Evolutionary conservation across 208 protist genomes (phyloP), one percentile per base, ranked within the genome.

Genomic region (Acanthamoeba divionensis): DNA sequence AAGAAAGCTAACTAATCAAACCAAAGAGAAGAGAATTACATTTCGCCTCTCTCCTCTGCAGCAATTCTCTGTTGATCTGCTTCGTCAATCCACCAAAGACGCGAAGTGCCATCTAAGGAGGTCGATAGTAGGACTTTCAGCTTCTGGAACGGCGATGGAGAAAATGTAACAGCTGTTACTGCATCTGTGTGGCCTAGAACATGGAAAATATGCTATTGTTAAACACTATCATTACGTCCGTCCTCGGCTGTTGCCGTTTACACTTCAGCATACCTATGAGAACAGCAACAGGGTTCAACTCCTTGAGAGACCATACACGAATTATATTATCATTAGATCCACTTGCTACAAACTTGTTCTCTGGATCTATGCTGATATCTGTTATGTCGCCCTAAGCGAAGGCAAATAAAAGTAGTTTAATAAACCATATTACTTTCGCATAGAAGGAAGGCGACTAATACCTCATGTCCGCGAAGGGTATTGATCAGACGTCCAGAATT

Each of bases 281-380:
- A 15, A 88, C 79, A 33, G 79, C 79, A 9, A 88, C 31, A 6
- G 79, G 79, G 10, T 38, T 60, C 57, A 71, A 88, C 26, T 88
- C 79, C 4, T 47, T 36, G 38, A 88, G 44, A 8, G 79, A 88
- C 79, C 79, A 88, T 5, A 88, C 79, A 10, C 79, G 79, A 45
- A 88, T 38, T 36, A 88, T 18, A 26, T 88, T 88, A 31, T 88
- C 79, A 44, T 88, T 88, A 6, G 79, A 88, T 2, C 79, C 79
- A 69, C 55, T 71, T 2, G 79, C 79, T 7, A 88, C 71, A 45
- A 71, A 88, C 55, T 69, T 88, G 57, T 88, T 88, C 38, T 88
- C 79, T 54, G 79, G 79, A 29, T 88, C 79, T 21, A 88, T 69
- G 79, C 79, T 88, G 79, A 88, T 65, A 45, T 88, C 79, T 9